Evolutionary conservation across 2,329 filamentous ascomycete species (phyloP).

Genomic region (Penicillium decumbens): DNA sequence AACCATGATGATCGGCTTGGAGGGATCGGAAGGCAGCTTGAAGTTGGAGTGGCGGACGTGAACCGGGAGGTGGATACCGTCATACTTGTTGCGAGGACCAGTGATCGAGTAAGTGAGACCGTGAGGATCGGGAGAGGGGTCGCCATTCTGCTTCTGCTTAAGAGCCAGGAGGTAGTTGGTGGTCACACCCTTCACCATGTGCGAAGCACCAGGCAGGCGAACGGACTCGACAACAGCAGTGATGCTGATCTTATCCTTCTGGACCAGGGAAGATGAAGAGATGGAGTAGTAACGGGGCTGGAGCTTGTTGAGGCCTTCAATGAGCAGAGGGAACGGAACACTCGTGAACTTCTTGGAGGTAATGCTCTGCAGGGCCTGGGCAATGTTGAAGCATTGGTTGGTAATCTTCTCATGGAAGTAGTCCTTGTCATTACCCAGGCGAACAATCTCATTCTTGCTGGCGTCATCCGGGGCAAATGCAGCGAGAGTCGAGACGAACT

Average conservation of each 20-base stretch:
- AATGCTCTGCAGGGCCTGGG: slow-evolving; percentile 71
- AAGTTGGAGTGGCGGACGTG: slow-evolving; percentile 98
- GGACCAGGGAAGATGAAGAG: slow-evolving; percentile 89
- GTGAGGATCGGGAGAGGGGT: slow-evolving; percentile 72
- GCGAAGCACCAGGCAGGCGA: slow-evolving; percentile 67
- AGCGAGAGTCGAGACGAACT: slow-evolving; percentile 82
- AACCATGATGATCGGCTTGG: slow-evolving; percentile 91
- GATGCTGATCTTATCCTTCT: slow-evolving; percentile 91
- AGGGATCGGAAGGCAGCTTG: slow-evolving; percentile 92
- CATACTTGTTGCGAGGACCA: slow-evolving; percentile 94
- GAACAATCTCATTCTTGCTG: slow-evolving; percentile 80
- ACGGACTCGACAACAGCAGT: slow-evolving; percentile 91
- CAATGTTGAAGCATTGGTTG: slow-evolving; percentile 80
- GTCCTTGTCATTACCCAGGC: slow-evolving; percentile 87
- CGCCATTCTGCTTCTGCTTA: slow-evolving; percentile 93
- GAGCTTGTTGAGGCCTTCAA: slow-evolving; percentile 89
- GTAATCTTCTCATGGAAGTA: slow-evolving; percentile 86
- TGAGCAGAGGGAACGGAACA: slow-evolving; percentile 88
- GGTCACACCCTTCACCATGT: slow-evolving; percentile 85
- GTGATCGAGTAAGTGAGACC: slow-evolving; percentile 80
- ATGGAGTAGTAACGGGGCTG: slow-evolving; percentile 99
- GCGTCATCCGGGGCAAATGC: slow-evolving; percentile 83
- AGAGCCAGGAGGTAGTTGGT: slow-evolving; percentile 94
- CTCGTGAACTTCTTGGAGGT: slow-evolving; percentile 72
- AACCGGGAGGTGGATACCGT: slow-evolving; percentile 88